Conservation (phyloP, 169 alveolate species). For the Eimeria acervulina region DNA sequence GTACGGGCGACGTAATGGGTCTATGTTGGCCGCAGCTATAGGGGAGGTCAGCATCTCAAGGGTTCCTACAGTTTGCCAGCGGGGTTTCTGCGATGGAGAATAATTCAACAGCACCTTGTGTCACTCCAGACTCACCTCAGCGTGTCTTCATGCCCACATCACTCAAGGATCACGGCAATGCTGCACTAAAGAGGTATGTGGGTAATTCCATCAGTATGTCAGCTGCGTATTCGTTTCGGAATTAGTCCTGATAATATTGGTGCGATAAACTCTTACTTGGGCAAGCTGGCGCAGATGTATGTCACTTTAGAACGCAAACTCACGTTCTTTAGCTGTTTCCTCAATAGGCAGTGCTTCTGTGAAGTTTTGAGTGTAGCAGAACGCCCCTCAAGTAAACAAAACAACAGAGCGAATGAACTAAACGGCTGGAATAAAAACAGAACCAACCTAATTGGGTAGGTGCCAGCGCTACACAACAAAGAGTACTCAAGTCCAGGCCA, state of each 20-base stretch:
- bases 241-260: not conserved
- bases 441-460: not conserved
- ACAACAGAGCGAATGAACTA: not conserved
- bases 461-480: not conserved
- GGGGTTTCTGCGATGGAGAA: not conserved
- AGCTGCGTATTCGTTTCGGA: not conserved
- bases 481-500: not conserved
- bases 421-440: not conserved
- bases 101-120: not conserved
- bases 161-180: not conserved
- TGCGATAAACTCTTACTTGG: not conserved
- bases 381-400: not conserved
- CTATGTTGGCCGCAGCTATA: not conserved
- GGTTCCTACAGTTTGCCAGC: not conserved
- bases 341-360: not conserved
- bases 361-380: not conserved
- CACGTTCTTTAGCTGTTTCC: not conserved
- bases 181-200: not conserved
- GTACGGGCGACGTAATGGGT: not conserved
- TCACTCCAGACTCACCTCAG: not conserved
- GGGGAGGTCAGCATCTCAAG: not conserved
- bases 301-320: not conserved
- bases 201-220: not conserved
- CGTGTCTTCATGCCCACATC: not conserved
- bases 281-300: not conserved